Conservation (phyloP, 2,329 filamentous ascomycete genomes). For the Colletotrichum sp. region DNA sequence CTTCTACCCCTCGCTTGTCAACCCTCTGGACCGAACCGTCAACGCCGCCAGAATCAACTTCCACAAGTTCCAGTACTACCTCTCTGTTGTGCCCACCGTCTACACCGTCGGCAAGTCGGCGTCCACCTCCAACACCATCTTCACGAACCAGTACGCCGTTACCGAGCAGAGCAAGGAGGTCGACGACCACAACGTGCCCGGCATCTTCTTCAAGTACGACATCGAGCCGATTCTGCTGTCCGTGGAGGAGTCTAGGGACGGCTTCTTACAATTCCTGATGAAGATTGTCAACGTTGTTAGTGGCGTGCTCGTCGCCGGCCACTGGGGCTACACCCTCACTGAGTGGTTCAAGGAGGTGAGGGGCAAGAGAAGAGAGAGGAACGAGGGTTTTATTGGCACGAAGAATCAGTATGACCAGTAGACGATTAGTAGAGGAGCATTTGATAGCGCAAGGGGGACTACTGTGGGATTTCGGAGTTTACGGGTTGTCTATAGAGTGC, state of each 20-base stretch:
- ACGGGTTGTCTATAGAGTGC: conserved; percentile 11
- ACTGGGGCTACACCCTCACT: conserved; percentile 87
- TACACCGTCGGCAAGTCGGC: conserved; percentile 70
- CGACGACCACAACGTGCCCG: conserved; percentile 75
- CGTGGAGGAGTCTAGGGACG: conserved; percentile 80
- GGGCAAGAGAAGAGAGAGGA: conserved; percentile 52
- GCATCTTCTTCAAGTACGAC: conserved; percentile 98
- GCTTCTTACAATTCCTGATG: conserved; percentile 76
- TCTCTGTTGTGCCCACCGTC: conserved; percentile 92
- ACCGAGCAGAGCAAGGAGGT: conserved; percentile 83
- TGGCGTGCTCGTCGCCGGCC: conserved; percentile 89
- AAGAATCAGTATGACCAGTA: conserved; percentile 20
- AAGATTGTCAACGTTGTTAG: conserved; percentile 89
- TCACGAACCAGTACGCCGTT: conserved; percentile 97
- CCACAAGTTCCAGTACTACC: conserved; percentile 97
- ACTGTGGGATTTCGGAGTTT: conserved; percentile 9
- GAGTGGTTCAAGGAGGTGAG: conserved; percentile 72
- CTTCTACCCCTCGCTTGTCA: conserved; percentile 93
- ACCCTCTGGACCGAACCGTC: conserved; percentile 92
- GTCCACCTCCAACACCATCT: conserved; percentile 63
- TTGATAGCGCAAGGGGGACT: background rate
- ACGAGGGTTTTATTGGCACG: conserved; percentile 28
- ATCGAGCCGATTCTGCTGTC: conserved; percentile 93
- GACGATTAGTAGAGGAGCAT: background rate
- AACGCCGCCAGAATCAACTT: conserved; percentile 79